A percentile compares a stretch with the other conserved stretches of the same genome.
Conservation (phyloP, 208 protist species). For the Crithidia sp. region DNA sequence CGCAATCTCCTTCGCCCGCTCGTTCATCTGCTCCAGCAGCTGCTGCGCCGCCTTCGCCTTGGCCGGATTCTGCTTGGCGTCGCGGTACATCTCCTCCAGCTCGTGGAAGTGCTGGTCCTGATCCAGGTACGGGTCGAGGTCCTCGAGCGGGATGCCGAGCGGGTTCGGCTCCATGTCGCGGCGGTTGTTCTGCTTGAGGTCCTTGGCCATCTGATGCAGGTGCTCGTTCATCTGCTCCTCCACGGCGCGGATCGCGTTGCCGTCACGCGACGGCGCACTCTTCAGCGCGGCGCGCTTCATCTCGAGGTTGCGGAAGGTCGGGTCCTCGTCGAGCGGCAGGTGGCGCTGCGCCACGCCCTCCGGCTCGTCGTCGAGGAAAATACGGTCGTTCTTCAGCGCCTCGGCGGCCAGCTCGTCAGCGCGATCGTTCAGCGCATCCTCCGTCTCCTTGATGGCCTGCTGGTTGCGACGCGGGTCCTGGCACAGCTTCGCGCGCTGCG, state of each 20-base stretch:
- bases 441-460: conserved; percentile 52
- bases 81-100: conserved; percentile 76
- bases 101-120: conserved; percentile 67
- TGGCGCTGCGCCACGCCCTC: conserved; percentile 69
- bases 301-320: conserved; percentile 67
- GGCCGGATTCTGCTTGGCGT: conserved; percentile 49
- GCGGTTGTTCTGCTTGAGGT: conserved; percentile 63
- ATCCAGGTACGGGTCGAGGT: conserved; percentile 57
- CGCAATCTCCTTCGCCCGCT: conserved; percentile 69
- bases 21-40: conserved; percentile 77
- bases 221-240: conserved; percentile 81
- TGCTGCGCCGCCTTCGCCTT: conserved; percentile 56
- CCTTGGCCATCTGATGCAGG: conserved; percentile 47
- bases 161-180: conserved; percentile 59
- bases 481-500: conserved; percentile 61
- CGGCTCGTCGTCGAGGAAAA: conserved; percentile 74
- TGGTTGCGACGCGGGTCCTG: conserved; percentile 56
- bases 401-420: conserved; percentile 64
- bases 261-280: conserved; percentile 42
- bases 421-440: conserved; percentile 66
- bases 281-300: conserved; percentile 69
- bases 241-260: conserved; percentile 46
- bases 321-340: conserved; percentile 68
- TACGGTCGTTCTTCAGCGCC: conserved; percentile 76
- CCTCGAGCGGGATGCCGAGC: conserved; percentile 59